These are phyloP conservation scores for Phytophthora idaei DNA, from an alignment of 352 stramenopile species.

Conservation along the genomic window DNA sequence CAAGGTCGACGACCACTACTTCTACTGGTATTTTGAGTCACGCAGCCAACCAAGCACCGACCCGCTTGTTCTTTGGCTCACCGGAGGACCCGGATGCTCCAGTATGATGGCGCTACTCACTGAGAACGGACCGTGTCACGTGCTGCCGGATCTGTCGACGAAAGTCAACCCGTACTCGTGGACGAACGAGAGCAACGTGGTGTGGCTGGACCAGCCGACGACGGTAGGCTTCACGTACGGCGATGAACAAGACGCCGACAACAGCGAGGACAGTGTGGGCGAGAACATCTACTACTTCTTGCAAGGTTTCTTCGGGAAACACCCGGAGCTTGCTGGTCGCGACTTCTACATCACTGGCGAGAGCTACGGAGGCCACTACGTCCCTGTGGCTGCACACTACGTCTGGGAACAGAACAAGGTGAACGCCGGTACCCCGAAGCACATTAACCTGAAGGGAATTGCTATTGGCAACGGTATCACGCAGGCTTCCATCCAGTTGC, in stretches of 20 bases:
- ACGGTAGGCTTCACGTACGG: conserved; percentile 64
- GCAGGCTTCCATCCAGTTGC: conserved; percentile 49
- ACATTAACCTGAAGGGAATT: conserved; percentile 57
- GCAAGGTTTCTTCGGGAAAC: conserved; percentile 63
- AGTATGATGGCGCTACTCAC: conserved; percentile 66
- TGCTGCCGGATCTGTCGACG: conserved; percentile 55
- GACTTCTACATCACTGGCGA: conserved; percentile 77
- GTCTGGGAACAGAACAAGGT: conserved; percentile 60
- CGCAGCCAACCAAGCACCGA: conserved; percentile 47
- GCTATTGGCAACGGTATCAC: conserved; percentile 63
- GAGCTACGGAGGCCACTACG: conserved; percentile 74
- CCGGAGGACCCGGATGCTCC: conserved; percentile 61
- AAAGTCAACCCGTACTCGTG: conserved; percentile 63
- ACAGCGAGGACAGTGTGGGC: conserved; percentile 55
- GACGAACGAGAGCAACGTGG: conserved; percentile 65
- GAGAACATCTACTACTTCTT: conserved; percentile 79
- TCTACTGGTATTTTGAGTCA: conserved; percentile 81
- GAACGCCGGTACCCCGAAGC: conserved; percentile 15
- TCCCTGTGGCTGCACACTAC: conserved; percentile 59
- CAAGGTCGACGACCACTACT: conserved; percentile 76
- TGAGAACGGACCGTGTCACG: conserved; percentile 70
- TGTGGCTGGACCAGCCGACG: conserved; percentile 76
- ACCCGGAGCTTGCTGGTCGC: conserved; percentile 57
- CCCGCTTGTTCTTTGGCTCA: conserved; percentile 71
- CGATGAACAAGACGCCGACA: conserved; percentile 40